These are phyloP conservation scores for Trichoderma hamatum DNA, from an alignment of 2,329 filamentous ascomycete genomes.

Conservation along the genomic window DNA sequence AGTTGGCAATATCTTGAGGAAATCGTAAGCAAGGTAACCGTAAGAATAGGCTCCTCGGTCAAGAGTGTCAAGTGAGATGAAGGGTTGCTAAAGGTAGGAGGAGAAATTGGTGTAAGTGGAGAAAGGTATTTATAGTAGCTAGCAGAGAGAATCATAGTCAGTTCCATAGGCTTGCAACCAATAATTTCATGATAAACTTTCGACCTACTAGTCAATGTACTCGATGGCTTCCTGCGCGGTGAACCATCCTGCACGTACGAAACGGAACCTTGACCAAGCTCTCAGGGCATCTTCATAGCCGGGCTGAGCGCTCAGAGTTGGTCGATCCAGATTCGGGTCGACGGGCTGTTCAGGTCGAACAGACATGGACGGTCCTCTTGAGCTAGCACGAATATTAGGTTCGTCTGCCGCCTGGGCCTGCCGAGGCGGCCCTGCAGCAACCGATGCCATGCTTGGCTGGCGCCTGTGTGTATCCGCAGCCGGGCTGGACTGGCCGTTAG, in stretches of 20 bases:
- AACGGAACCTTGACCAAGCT: constrained; percentile 90
- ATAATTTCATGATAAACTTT: neutral
- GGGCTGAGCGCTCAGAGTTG: constrained; percentile 51
- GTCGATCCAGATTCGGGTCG: constrained; percentile 51
- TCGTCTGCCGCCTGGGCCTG: constrained; percentile 25
- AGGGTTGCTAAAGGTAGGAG: constrained; percentile 86
- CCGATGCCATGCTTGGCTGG: constrained; percentile 37
- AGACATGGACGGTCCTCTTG: constrained; percentile 28
- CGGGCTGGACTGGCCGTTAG: constrained; percentile 30
- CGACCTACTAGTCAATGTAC: constrained; percentile 83
- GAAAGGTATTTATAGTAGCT: constrained; percentile 91
- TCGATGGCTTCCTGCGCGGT: constrained; percentile 89
- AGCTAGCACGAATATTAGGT: constrained; percentile 3
- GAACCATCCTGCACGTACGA: constrained; percentile 97
- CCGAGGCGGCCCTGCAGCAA: constrained; percentile 29
- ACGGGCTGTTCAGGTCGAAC: constrained; percentile 41
- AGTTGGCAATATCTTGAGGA: constrained; percentile 84
- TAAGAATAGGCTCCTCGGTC: constrained; percentile 88
- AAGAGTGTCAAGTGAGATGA: constrained; percentile 77
- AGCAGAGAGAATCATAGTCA: neutral
- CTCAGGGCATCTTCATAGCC: constrained; percentile 72
- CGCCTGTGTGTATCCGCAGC: constrained; percentile 37
- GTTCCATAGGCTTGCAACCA: neutral
- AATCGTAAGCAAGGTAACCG: constrained; percentile 88
- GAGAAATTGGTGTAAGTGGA: constrained; percentile 89